phyloP scores from a whole-genome alignment of 169 alveolate genomes.

The Condylostoma magnum region DNA sequence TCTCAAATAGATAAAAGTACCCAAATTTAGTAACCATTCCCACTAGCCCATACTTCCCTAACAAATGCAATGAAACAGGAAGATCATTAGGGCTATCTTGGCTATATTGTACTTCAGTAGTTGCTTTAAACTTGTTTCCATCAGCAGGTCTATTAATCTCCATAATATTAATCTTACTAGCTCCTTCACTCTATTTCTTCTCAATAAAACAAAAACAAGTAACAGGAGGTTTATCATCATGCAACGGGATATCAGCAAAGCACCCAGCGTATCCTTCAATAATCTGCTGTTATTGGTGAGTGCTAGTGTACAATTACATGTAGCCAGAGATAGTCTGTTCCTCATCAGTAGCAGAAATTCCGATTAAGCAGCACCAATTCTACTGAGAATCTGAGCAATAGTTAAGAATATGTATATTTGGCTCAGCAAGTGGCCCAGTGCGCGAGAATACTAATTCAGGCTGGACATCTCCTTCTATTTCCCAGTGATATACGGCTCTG shows the following conservation, averaged over 20 bases:
- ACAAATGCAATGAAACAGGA: slow-evolving; percentile 84
- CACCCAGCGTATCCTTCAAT: slow-evolving; percentile 95
- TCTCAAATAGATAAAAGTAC: slow-evolving; percentile 72
- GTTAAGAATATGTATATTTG: slow-evolving; percentile 89
- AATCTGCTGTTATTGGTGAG: slow-evolving; percentile 90
- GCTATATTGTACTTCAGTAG: slow-evolving; percentile 64
- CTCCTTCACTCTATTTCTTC: slow-evolving; percentile 85
- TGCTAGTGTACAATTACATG: slow-evolving; percentile 92
- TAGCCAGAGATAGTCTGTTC: slow-evolving; percentile 90
- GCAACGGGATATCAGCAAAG: slow-evolving; percentile 88
- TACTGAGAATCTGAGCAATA: slow-evolving; percentile 84
- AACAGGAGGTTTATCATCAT: slow-evolving; percentile 70
- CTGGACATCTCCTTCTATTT: slow-evolving; percentile 70
- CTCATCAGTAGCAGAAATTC: slow-evolving; percentile 88
- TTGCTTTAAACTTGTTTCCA: slow-evolving; percentile 42
- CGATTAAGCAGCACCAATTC: slow-evolving; percentile 94
- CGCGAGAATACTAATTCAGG: slow-evolving; percentile 87
- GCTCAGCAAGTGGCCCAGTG: slow-evolving; percentile 83
- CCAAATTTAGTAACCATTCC: slow-evolving; percentile 79
- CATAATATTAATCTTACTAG: slow-evolving; percentile 90
- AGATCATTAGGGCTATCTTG: slow-evolving; percentile 74
- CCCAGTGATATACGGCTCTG: slow-evolving; percentile 90
- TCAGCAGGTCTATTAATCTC: slow-evolving; percentile 76
- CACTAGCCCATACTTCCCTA: slow-evolving; percentile 71
- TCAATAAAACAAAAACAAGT: slow-evolving; percentile 91